Conservation (phyloP, 2,329 filamentous ascomycete genomes). For the Metarhizium album region DNA sequence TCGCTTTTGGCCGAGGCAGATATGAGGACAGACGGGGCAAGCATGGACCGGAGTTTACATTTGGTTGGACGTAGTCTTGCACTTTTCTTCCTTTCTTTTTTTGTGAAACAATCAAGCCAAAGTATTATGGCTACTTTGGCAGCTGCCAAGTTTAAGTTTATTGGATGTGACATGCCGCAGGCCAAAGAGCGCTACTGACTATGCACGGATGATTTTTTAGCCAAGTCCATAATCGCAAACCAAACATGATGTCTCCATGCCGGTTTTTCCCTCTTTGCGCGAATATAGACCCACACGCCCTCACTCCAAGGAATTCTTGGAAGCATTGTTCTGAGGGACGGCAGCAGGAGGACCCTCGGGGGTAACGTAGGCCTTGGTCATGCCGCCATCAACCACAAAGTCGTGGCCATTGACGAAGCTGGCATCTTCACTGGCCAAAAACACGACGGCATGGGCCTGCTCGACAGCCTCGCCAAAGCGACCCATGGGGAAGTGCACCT, state of each 20-base stretch:
- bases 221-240: too few relatives aligned
- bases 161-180: not conserved
- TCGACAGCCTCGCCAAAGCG: slow-evolving; percentile 90
- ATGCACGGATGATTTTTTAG: not conserved
- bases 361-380: slow-evolving; percentile 84
- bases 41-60: slow-evolving; percentile 5
- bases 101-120: not conserved
- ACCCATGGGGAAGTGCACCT: slow-evolving; percentile 81
- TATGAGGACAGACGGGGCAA: not conserved
- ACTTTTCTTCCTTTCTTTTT: not conserved
- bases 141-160: not conserved
- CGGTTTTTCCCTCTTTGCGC: not conserved
- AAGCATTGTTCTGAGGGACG: slow-evolving; percentile 51
- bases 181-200: not conserved
- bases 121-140: not conserved
- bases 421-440: slow-evolving; percentile 77
- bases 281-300: not conserved
- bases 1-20: not conserved
- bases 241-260: not conserved
- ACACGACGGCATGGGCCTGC: slow-evolving; percentile 81
- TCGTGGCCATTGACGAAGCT: slow-evolving; percentile 87
- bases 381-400: slow-evolving; percentile 90
- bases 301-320: slow-evolving; percentile 33
- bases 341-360: slow-evolving; percentile 46
- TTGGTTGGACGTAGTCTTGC: not conserved